Evolutionary conservation across 2,329 filamentous ascomycete species (phyloP), one percentile per base, ranked within the genome.

Genomic region (Coniochaeta sp.): DNA sequence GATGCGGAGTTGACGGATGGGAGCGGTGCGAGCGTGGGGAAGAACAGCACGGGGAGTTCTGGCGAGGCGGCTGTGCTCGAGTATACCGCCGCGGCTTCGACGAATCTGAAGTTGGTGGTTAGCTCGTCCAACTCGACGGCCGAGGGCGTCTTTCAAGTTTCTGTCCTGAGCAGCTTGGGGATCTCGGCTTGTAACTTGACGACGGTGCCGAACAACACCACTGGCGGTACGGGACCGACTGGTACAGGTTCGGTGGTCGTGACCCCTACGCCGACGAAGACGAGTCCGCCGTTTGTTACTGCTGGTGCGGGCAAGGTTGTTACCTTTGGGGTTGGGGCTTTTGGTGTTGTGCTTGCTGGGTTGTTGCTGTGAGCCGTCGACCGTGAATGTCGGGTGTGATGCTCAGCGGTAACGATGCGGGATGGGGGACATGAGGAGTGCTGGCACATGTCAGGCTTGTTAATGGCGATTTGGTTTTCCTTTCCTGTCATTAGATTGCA

Each of bases 61-160:
- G 31, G 30, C 16, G 33, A 38, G 31, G 18, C 50, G 8, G 49
- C 52, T 12, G 47, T 22, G 4, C 24, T 56, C 31, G 22, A 24
- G 3, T 56, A 54, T 14, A 26, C 35, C 9, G 48, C 54, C 10
- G 30, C 47, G 6, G 48, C 50, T 5, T 30, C 20, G 12, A 40
- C 28, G n/a, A 35, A 30, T n/a, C 48, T 56, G 14, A 51, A 49
- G 54, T 51, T 56, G 8, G 46, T 51, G 12, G 54, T 56, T 6
- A n/a, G 38, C 12, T 49, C 52, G 14, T 18, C 33, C 48, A 51
- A 52, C 47, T 52, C 50, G 30, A 53, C 52, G 6, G 32, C 42
- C 28, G 51, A 54, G 28, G 54, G 54, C 27, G 52, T 57, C 22
- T 57, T 57, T 51, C 54, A 56, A 49, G 56, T 56, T 13, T 56